Base-by-base conservation (phyloP, 257 asterid genomes). In the Primulina huaijiensis region DNA sequence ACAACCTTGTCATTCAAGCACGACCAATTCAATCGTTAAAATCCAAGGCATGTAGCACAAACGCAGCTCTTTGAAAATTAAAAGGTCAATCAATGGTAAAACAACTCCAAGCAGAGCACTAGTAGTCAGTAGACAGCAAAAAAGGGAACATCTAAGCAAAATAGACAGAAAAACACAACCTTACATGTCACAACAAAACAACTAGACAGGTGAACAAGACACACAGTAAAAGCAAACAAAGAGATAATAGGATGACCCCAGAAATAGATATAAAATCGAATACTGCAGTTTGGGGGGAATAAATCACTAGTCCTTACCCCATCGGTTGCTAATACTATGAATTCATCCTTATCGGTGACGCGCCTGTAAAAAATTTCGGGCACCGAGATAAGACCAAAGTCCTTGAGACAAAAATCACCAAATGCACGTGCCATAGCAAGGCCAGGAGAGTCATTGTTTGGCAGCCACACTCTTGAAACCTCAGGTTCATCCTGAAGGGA, bases 371-470 rank as follows among this genome's bases (percentile, higher is more conserved):
- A 84, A 75, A 90, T 72, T 74, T 88, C 95, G 50, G 97, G 97
- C 68, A 88, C 87, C 2, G 97, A 90, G 79, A 88, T 90, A 25
- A 90, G 88, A 62, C 97, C 97, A 12, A 75, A 90, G 62, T 88
- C 96, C 87, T 90, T 90, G 66, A 90, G 88, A 78, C 97, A 90
- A 69, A 90, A 90, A 77, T 90, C 96, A 72, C 97, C 97, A 79
- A 90, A 85, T 43, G 97, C 97, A 60, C 97, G 96, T 52, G 97
- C 94, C 97, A 90, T 90, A 62, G 97, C 97, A 73, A 90, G 95
- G 58, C 97, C 97, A 27, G 97, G 97, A 62, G 90, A 88, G 82
- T 90, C 80, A 7, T 74, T 76, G 79, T 90, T 76, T 4, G 97
- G 97, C 43, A 90, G 87, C 97, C 97, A 90, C 65, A 90, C 92